Conservation (phyloP, 148 eudicot genomes). For the Chenopodium berlandieri region DNA sequence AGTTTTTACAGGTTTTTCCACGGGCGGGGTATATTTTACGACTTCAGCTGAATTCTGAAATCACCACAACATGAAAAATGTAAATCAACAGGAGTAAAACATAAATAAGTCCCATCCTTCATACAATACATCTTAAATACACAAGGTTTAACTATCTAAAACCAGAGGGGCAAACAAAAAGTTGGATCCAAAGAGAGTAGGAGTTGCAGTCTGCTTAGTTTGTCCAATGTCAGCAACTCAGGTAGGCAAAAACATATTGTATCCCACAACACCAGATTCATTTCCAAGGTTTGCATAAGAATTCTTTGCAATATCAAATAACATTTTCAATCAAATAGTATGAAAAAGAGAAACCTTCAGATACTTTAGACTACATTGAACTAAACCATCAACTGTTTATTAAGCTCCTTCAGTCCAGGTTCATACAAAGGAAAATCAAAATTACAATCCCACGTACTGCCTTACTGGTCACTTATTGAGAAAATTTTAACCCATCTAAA, state of each 20-base stretch:
- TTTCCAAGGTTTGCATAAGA: background rate
- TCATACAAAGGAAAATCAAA: background rate
- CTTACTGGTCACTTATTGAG: too few relatives aligned
- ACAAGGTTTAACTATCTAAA: background rate
- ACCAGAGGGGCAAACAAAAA: background rate
- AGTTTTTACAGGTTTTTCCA: conserved; percentile 68
- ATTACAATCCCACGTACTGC: background rate
- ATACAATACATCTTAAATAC: background rate
- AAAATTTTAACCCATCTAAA: too few relatives aligned
- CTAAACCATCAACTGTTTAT: background rate
- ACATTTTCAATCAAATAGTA: background rate
- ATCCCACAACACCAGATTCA: background rate
- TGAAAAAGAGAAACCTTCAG: background rate
- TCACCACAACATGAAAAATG: background rate
- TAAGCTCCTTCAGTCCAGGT: background rate
- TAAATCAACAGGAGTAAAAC: background rate
- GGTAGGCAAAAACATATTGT: background rate
- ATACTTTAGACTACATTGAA: background rate
- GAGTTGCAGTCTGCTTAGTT: background rate
- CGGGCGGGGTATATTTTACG: conserved; percentile 52
- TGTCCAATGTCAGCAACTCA: background rate
- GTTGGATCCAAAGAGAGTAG: background rate
- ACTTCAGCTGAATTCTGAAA: conserved; percentile 50
- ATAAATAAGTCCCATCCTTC: background rate
- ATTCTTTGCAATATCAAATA: background rate